Evolutionary conservation across 164 flowering plant genomes (phyloP).

Genomic region (Nymphaea colorata): DNA sequence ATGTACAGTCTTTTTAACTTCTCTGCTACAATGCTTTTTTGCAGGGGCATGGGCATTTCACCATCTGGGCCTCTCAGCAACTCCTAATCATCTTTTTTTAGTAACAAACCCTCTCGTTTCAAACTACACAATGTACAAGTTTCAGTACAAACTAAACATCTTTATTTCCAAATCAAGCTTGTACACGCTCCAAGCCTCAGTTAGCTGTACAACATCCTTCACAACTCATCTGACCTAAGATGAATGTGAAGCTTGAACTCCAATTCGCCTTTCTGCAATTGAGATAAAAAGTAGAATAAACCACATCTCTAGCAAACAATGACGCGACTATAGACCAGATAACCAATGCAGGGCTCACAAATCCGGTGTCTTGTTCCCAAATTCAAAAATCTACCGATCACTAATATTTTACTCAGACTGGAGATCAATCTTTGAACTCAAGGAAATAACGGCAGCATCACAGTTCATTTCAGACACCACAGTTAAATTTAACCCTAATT

Average conservation of each 20-base stretch:
- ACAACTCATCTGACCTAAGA: conserved; percentile 9
- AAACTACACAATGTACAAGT: conserved; percentile 68
- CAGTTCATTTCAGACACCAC: too few species aligned
- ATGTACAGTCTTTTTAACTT: conserved; percentile 31
- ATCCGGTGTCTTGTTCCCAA: too few species aligned
- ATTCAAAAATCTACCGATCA: too few species aligned
- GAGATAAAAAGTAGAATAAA: neutral
- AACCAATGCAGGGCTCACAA: too few species aligned
- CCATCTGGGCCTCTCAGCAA: conserved; percentile 47
- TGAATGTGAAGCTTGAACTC: conserved; percentile 37
- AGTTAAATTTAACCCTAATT: too few species aligned
- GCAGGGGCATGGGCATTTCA: conserved; percentile 35
- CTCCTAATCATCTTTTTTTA: conserved; percentile 32
- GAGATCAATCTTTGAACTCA: too few species aligned
- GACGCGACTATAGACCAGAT: too few species aligned
- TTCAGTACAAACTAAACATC: conserved; percentile 37
- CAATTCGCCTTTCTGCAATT: conserved; percentile 72
- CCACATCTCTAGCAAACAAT: too few species aligned
- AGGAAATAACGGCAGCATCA: too few species aligned
- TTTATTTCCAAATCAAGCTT: conserved; percentile 31
- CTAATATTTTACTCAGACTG: too few species aligned
- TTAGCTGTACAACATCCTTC: conserved; percentile 69
- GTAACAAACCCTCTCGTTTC: conserved; percentile 30
- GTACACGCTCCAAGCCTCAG: conserved; percentile 35
- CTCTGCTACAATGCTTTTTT: conserved; percentile 16